phyloP scores from a whole-genome alignment of 2,329 filamentous ascomycete species.

The Bipolaris sorokiniana region DNA sequence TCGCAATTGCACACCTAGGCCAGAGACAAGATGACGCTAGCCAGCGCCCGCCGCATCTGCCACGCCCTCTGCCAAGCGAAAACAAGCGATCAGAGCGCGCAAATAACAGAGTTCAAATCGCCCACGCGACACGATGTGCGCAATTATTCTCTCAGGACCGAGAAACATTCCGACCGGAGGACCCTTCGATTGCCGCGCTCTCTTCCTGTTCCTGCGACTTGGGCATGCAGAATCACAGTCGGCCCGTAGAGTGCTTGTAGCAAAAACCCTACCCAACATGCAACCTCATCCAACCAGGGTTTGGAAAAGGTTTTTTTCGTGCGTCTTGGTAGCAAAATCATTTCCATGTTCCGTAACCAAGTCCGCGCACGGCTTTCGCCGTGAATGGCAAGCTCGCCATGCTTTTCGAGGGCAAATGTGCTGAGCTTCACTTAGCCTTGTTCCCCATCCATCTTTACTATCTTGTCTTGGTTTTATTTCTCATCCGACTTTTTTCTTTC shows the following conservation, averaged over 20 bases:
- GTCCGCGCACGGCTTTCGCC: neutral
- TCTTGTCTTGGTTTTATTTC: neutral
- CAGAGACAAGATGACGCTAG: slow-evolving; percentile 7
- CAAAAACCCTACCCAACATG: neutral
- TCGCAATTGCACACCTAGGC: neutral
- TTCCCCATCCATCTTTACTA: neutral
- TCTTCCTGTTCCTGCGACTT: slow-evolving; percentile 5
- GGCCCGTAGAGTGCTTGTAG: slow-evolving; percentile 4
- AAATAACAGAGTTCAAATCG: neutral
- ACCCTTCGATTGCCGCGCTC: neutral
- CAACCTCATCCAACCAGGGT: slow-evolving; percentile 3
- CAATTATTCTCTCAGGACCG: neutral
- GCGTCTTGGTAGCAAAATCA: neutral
- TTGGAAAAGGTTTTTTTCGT: neutral
- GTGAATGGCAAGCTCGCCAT: slow-evolving; percentile 12
- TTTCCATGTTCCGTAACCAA: neutral
- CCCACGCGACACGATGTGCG: neutral
- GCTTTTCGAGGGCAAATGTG: slow-evolving; percentile 4
- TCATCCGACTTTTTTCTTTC: neutral
- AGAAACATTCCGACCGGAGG: slow-evolving; percentile 3
- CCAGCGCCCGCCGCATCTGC: slow-evolving; percentile 2
- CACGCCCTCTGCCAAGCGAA: neutral
- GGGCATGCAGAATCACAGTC: slow-evolving; percentile 1
- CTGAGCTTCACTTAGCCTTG: slow-evolving; percentile 19
- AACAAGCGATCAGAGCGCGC: neutral